phyloP scores from a whole-genome alignment of 2,329 filamentous ascomycete genomes.

The Colletotrichum shisoi region DNA sequence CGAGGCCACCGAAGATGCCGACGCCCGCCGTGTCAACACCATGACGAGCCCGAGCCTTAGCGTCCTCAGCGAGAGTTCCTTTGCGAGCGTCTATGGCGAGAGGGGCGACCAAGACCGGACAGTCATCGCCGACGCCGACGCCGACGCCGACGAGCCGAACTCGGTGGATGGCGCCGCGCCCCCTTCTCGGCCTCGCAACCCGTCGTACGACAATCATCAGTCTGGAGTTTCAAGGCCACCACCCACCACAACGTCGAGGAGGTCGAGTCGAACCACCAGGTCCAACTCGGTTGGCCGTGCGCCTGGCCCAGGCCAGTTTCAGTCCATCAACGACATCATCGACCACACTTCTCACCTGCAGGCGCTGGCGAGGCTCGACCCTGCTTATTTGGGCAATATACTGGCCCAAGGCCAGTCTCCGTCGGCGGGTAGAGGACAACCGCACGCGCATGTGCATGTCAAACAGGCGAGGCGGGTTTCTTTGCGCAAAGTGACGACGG shows the following conservation, averaged over 20 bases:
- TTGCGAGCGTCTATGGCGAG: conserved; percentile 69
- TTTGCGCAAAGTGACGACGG: conserved; percentile 59
- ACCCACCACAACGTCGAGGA: not conserved
- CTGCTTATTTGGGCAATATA: conserved; percentile 43
- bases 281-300: conserved; percentile 47
- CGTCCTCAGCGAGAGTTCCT: conserved; percentile 72
- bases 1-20: conserved; percentile 52
- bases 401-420: conserved; percentile 44
- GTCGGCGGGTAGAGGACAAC: conserved; percentile 38
- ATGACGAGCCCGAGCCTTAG: conserved; percentile 68
- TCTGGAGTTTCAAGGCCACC: conserved; percentile 3
- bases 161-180: conserved; percentile 44
- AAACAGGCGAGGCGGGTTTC: conserved; percentile 60
- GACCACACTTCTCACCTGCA: conserved; percentile 60
- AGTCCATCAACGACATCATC: conserved; percentile 58
- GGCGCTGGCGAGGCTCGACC: conserved; percentile 57
- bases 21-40: conserved; percentile 48
- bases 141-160: conserved; percentile 47
- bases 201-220: conserved; percentile 14
- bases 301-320: conserved; percentile 50
- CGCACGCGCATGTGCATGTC: conserved; percentile 42
- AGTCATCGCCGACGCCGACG: conserved; percentile 42
- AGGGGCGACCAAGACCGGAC: conserved; percentile 46
- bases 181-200: conserved; percentile 12
- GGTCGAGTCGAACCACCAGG: conserved; percentile 30